Conservation (phyloP, 768 basidiomycete species). For the Psilocybe subaeruginosa region DNA sequence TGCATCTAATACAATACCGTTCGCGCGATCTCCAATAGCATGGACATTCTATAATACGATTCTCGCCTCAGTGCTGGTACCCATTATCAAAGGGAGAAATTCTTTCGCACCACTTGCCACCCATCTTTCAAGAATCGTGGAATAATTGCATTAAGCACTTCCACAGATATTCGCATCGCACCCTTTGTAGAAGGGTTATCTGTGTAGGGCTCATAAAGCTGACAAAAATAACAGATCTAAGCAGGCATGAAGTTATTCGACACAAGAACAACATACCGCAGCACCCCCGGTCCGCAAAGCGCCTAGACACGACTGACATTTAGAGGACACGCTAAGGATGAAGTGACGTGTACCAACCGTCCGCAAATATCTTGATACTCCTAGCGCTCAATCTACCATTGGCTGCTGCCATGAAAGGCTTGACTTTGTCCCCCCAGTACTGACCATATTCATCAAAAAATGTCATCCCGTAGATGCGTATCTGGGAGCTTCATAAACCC, state of each 20-base stretch:
- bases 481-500: slow-evolving; percentile 34
- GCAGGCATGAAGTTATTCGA: background rate
- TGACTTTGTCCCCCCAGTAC: slow-evolving; percentile 74
- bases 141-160: slow-evolving; percentile 63
- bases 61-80: background rate
- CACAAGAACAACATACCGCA: slow-evolving; percentile 54
- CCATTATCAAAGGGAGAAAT: background rate
- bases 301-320: slow-evolving; percentile 41
- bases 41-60: slow-evolving; percentile 68
- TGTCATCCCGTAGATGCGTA: slow-evolving; percentile 79
- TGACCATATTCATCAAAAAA: slow-evolving; percentile 65
- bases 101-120: slow-evolving; percentile 83
- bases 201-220: slow-evolving; percentile 82
- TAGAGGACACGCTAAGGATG: slow-evolving; percentile 6
- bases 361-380: slow-evolving; percentile 80
- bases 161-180: slow-evolving; percentile 70
- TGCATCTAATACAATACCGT: slow-evolving; percentile 78
- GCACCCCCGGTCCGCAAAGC: slow-evolving; percentile 88
- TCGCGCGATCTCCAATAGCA: slow-evolving; percentile 87
- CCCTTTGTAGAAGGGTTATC: slow-evolving; percentile 81
- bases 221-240: background rate
- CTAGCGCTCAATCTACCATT: slow-evolving; percentile 69
- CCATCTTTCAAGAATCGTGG: slow-evolving; percentile 74
- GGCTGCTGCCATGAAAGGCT: slow-evolving; percentile 55
- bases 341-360: slow-evolving; percentile 42